A percentile compares a stretch with the other conserved stretches of the same genome.
phyloP scores from a whole-genome alignment of 345 rosid species.

The Corchorus olitorius region DNA sequence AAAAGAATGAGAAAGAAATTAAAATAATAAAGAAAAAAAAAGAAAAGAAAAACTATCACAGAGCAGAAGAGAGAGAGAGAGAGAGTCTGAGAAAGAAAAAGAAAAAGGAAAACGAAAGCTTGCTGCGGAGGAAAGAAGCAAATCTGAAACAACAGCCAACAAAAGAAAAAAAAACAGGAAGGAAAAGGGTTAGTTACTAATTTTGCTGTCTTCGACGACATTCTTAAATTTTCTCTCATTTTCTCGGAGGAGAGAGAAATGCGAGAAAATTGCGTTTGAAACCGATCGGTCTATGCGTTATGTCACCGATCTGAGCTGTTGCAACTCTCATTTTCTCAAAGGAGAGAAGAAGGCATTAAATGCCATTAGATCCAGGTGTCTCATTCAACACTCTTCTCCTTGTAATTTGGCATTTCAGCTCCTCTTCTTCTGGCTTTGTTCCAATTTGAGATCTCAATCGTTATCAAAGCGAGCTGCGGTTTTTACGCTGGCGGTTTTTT shows the following conservation, averaged over 20 bases:
- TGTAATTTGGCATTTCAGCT: constrained; percentile 27
- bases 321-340: neutral
- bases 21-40: constrained; percentile 12
- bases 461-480: constrained; percentile 8
- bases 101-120: constrained; percentile 28
- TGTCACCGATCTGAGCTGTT: constrained; percentile 36
- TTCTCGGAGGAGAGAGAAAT: constrained; percentile 37
- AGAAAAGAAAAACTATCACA: constrained; percentile 14
- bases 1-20: neutral
- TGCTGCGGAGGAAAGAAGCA: constrained; percentile 44
- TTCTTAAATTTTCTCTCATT: constrained; percentile 18
- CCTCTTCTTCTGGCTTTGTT: neutral
- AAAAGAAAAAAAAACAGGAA: neutral
- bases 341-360: constrained; percentile 18
- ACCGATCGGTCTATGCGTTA: constrained; percentile 28
- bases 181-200: neutral
- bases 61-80: constrained; percentile 20
- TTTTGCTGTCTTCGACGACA: neutral
- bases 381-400: constrained; percentile 28
- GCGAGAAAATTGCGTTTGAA: constrained; percentile 21
- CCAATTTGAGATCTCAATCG: constrained; percentile 35
- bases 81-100: neutral
- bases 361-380: constrained; percentile 48
- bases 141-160: constrained; percentile 32
- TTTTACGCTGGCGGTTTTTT: constrained; percentile 2